Evolutionary conservation across 2,329 filamentous ascomycete genomes (phyloP).

Genomic region (Trichoderma endophyticum): DNA sequence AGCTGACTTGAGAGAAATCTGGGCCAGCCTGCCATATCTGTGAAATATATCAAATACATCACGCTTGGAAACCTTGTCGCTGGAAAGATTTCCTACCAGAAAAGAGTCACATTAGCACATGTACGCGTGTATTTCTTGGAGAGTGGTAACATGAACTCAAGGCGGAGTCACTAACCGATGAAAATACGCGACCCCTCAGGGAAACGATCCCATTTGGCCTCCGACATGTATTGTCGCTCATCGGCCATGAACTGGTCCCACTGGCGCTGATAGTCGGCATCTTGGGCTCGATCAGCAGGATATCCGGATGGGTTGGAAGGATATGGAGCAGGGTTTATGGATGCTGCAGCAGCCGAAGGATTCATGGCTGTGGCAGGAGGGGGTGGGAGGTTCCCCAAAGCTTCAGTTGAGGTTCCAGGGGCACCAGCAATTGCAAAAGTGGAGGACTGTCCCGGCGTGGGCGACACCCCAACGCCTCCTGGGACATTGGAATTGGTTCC

Average conservation of each 20-base stretch:
- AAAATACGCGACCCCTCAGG: slow-evolving; percentile 75
- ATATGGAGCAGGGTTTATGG: slow-evolving; percentile 33
- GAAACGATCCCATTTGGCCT: slow-evolving; percentile 79
- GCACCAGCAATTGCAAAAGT: slow-evolving; percentile 34
- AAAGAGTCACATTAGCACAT: slow-evolving; percentile 22
- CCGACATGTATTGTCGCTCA: slow-evolving; percentile 71
- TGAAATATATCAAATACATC: slow-evolving; percentile 92
- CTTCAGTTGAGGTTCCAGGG: slow-evolving; percentile 33
- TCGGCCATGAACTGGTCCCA: slow-evolving; percentile 72
- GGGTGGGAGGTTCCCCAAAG: slow-evolving; percentile 31
- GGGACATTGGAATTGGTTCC: slow-evolving; percentile 32
- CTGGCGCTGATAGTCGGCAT: slow-evolving; percentile 55
- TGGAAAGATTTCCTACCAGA: slow-evolving; percentile 76
- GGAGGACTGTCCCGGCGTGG: slow-evolving; percentile 33
- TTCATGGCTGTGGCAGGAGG: slow-evolving; percentile 30
- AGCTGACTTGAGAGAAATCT: slow-evolving; percentile 94
- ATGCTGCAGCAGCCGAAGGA: slow-evolving; percentile 28
- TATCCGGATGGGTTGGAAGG: slow-evolving; percentile 30
- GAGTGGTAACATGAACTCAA: neutral
- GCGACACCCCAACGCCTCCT: slow-evolving; percentile 29
- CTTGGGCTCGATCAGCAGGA: slow-evolving; percentile 34
- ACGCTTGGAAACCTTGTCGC: slow-evolving; percentile 87
- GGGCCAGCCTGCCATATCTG: slow-evolving; percentile 78
- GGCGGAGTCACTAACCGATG: slow-evolving; percentile 59
- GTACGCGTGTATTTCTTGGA: slow-evolving; percentile 21